Conservation (phyloP, 2,329 filamentous ascomycete species). For the Aspergillus proliferans region DNA sequence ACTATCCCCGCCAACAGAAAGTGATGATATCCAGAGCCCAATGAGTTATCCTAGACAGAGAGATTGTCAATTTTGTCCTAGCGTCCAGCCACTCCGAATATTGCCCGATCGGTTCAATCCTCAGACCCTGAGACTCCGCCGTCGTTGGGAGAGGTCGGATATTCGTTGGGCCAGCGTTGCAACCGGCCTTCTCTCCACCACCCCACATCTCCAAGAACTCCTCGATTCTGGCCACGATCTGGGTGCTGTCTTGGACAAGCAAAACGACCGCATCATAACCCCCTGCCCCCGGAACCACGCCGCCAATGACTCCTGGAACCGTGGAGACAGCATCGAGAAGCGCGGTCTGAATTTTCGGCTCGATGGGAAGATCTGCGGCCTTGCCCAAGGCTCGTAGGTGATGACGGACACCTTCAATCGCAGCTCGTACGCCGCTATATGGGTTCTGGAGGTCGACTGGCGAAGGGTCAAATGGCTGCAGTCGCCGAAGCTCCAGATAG, state of each 20-base stretch:
- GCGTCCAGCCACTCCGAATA: too few species aligned
- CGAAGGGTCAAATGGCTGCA: conserved; percentile 45
- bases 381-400: conserved; percentile 71
- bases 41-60: too few species aligned
- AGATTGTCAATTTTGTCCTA: too few species aligned
- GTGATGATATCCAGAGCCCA: too few species aligned
- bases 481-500: conserved; percentile 54
- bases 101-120: conserved; percentile 33
- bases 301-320: conserved; percentile 76
- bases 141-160: conserved; percentile 40
- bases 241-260: conserved; percentile 66
- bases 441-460: too few species aligned
- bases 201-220: conserved; percentile 58
- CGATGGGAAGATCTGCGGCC: conserved; percentile 73
- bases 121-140: conserved; percentile 41
- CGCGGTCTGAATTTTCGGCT: conserved; percentile 77
- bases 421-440: conserved; percentile 47
- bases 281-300: conserved; percentile 88
- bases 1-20: too few species aligned
- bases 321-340: conserved; percentile 68
- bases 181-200: conserved; percentile 39
- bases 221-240: conserved; percentile 56
- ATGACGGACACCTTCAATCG: conserved; percentile 47
- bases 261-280: conserved; percentile 86
- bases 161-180: conserved; percentile 39